Conservation (phyloP, 176 grass and related monocot species). For the bread wheat (Triticum aestivum) region DNA sequence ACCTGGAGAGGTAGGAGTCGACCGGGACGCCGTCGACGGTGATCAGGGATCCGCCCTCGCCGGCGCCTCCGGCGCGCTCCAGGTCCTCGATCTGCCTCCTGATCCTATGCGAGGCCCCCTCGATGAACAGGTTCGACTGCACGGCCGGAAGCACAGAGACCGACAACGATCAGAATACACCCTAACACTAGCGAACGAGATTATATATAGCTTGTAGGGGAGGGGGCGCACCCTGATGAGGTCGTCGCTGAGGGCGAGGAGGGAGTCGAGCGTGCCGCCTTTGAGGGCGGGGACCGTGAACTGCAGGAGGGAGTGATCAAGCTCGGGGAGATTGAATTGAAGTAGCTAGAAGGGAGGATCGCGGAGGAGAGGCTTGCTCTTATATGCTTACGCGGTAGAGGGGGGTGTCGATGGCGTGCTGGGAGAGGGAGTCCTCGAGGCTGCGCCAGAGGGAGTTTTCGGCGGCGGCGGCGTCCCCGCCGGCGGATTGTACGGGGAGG, state of each 20-base stretch:
- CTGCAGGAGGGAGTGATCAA: slow-evolving; percentile 28
- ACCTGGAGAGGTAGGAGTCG: slow-evolving; percentile 93
- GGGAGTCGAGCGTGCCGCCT: slow-evolving; percentile 75
- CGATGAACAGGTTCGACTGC: slow-evolving; percentile 81
- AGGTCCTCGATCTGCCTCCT: slow-evolving; percentile 90
- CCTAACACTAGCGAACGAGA: not conserved
- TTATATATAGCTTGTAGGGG: not conserved
- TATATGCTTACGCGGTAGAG: slow-evolving; percentile 71
- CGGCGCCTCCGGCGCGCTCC: slow-evolving; percentile 50
- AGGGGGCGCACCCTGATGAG: slow-evolving; percentile 60
- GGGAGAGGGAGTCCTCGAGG: slow-evolving; percentile 72
- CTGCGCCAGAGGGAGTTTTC: slow-evolving; percentile 50
- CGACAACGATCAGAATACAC: not conserved
- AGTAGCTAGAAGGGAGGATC: not conserved
- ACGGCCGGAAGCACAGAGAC: not conserved
- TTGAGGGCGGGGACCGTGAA: slow-evolving; percentile 73
- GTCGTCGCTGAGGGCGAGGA: slow-evolving; percentile 84
- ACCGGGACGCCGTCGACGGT: slow-evolving; percentile 88
- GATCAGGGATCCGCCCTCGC: slow-evolving; percentile 38
- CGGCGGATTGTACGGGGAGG: slow-evolving; percentile 54
- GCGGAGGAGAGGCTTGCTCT: not conserved
- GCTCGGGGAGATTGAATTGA: not conserved
- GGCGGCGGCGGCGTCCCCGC: slow-evolving; percentile 17
- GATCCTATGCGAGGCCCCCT: slow-evolving; percentile 87
- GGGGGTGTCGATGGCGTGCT: slow-evolving; percentile 66